Conservation (phyloP, 768 basidiomycete genomes). For the Russula vinacea region DNA sequence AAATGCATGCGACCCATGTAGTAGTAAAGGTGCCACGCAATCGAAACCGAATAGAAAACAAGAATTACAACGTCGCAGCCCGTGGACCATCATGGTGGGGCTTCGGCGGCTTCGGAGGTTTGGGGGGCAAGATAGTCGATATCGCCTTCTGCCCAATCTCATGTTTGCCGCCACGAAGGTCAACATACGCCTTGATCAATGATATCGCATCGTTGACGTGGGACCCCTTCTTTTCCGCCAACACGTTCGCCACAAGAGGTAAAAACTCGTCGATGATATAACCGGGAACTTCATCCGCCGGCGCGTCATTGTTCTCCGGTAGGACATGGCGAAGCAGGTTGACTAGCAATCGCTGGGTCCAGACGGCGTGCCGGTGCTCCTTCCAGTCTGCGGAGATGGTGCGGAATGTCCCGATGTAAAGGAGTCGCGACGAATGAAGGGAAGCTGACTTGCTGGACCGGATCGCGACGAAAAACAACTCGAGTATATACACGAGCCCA, state of each 20-base stretch:
- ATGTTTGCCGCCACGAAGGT: background rate
- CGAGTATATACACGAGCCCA: slow-evolving; percentile 20
- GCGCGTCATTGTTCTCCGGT: slow-evolving; percentile 12
- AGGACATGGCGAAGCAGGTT: slow-evolving; percentile 35
- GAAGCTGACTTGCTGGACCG: slow-evolving; percentile 3
- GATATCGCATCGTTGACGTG: slow-evolving; percentile 3
- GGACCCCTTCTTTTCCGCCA: slow-evolving; percentile 11
- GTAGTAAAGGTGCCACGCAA: too few relatives aligned
- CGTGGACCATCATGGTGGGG: background rate
- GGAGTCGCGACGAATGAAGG: slow-evolving; percentile 9
- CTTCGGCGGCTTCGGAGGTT: background rate
- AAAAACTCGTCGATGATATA: slow-evolving; percentile 13
- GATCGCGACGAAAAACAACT: slow-evolving; percentile 19
- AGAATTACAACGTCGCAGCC: background rate
- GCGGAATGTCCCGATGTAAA: slow-evolving; percentile 20
- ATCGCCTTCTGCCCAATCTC: slow-evolving; percentile 1
- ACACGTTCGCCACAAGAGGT: background rate
- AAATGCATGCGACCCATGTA: too few relatives aligned
- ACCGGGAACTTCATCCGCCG: slow-evolving; percentile 2
- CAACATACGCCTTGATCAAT: background rate
- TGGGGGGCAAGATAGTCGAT: slow-evolving; percentile 2
- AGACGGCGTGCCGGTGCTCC: background rate
- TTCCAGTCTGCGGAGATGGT: slow-evolving; percentile 17
- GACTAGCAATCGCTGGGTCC: slow-evolving; percentile 29
- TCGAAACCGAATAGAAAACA: background rate